These are phyloP conservation scores for Calonectria pteridis DNA, from an alignment of 2,329 filamentous ascomycete genomes.

Conservation along the genomic window DNA sequence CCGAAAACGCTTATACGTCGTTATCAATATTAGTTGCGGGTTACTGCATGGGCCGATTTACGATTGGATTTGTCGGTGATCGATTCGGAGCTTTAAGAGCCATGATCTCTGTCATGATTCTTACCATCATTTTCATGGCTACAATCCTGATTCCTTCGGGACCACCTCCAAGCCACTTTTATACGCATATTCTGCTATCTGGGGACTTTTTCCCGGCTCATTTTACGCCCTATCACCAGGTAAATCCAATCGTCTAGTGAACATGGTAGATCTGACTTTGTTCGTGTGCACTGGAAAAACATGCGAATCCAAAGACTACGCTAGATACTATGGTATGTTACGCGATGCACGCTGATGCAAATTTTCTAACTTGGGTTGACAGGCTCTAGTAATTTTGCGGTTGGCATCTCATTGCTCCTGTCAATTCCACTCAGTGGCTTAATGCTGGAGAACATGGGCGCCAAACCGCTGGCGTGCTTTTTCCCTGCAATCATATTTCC, in stretches of 20 bases:
- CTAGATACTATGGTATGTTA: slow-evolving; percentile 51
- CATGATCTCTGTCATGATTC: slow-evolving; percentile 31
- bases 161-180: slow-evolving; percentile 51
- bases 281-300: slow-evolving; percentile 57
- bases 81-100: slow-evolving; percentile 57
- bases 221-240: slow-evolving; percentile 54
- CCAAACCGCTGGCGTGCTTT: slow-evolving; percentile 56
- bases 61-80: slow-evolving; percentile 56
- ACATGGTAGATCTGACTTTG: too few species aligned
- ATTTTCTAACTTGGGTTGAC: too few species aligned
- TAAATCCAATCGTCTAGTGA: too few species aligned
- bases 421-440: slow-evolving; percentile 59
- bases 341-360: too few species aligned
- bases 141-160: slow-evolving; percentile 58
- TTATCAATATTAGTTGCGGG: slow-evolving; percentile 57
- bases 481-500: slow-evolving; percentile 55
- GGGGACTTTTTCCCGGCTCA: slow-evolving; percentile 60
- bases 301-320: slow-evolving; percentile 58
- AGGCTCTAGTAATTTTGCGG: slow-evolving; percentile 59
- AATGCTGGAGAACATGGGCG: slow-evolving; percentile 56
- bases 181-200: slow-evolving; percentile 57
- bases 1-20: slow-evolving; percentile 55
- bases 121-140: slow-evolving; percentile 53
- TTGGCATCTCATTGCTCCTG: slow-evolving; percentile 56
- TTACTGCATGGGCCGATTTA: slow-evolving; percentile 55